Evolutionary conservation across 1,284 basidiomycete species (phyloP).

Genomic region (Vanrija pseudolonga): DNA sequence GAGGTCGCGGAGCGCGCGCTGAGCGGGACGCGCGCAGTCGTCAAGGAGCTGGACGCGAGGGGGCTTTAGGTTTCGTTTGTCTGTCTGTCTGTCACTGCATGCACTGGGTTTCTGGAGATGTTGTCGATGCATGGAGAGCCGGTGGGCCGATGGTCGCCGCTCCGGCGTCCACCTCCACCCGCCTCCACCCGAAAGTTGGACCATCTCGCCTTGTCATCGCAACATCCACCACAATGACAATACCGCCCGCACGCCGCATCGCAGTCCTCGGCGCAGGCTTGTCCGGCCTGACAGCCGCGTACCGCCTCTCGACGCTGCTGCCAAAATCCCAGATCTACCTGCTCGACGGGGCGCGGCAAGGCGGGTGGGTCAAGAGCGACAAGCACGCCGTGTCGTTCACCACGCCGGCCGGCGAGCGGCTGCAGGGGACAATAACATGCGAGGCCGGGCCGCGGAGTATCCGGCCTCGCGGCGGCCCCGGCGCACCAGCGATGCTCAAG

Average conservation of each 20-base stretch:
- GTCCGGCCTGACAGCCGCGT: conserved; percentile 44
- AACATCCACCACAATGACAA: background rate
- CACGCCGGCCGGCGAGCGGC: conserved; percentile 2
- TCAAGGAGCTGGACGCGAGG: conserved; percentile 19
- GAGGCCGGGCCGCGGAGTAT: conserved; percentile 82
- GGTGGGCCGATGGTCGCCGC: too few relatives aligned
- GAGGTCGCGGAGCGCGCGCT: conserved; percentile 56
- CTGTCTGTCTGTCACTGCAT: background rate
- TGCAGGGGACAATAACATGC: conserved; percentile 56
- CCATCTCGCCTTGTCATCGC: background rate
- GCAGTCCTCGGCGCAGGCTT: conserved; percentile 47
- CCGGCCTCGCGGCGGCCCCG: conserved; percentile 64
- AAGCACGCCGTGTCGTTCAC: conserved; percentile 49
- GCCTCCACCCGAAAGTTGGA: background rate
- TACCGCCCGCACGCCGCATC: conserved; percentile 25
- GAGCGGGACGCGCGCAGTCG: conserved; percentile 32
- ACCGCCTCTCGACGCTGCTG: conserved; percentile 27
- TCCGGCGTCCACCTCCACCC: background rate
- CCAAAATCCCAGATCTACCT: conserved; percentile 3
- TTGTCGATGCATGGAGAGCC: background rate
- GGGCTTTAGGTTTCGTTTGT: conserved; percentile 4
- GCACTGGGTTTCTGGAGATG: background rate
- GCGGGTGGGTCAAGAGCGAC: conserved; percentile 79
- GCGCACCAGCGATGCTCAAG: conserved; percentile 59
- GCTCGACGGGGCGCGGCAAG: conserved; percentile 38